A percentile compares a stretch with the other conserved stretches of the same genome.
phyloP scores from a whole-genome alignment of 164 flowering plant genomes.

The Macadamia integrifolia region DNA sequence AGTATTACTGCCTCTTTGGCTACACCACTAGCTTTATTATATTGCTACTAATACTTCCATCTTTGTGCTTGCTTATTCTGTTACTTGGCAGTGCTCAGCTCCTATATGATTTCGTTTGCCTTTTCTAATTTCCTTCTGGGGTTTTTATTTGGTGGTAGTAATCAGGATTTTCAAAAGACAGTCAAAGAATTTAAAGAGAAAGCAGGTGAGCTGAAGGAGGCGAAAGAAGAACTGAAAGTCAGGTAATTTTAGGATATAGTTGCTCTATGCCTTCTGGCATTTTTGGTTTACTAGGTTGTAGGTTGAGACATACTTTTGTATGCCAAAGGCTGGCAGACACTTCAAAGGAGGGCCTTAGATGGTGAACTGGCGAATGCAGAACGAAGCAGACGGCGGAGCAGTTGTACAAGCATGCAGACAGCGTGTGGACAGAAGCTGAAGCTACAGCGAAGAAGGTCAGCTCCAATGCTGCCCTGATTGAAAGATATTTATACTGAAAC shows the following conservation, averaged over 20 bases:
- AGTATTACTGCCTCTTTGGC: too few species aligned
- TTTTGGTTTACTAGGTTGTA: conserved; percentile 21
- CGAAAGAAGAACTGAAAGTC: conserved; percentile 65
- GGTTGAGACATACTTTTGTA: conserved; percentile 90
- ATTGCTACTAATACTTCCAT: too few species aligned
- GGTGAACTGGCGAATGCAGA: conserved; percentile 91
- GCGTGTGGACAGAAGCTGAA: conserved; percentile 89
- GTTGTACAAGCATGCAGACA: conserved; percentile 88
- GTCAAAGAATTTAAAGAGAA: conserved; percentile 79
- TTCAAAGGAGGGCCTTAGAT: conserved; percentile 62
- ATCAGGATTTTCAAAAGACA: conserved; percentile 63
- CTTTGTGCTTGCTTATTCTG: neutral
- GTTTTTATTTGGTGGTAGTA: conserved; percentile 32
- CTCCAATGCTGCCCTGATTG: neutral
- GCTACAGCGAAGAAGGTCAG: conserved; percentile 77
- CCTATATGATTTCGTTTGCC: neutral
- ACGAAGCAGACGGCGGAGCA: conserved; percentile 93
- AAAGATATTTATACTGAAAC: neutral
- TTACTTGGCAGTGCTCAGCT: neutral
- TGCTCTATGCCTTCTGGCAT: neutral
- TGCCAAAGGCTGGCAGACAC: conserved; percentile 66
- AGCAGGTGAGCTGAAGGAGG: conserved; percentile 69
- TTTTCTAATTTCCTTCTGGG: neutral
- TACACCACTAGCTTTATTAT: too few species aligned
- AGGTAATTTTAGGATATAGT: conserved; percentile 47